Evolutionary conservation across 2,329 filamentous ascomycete species (phyloP), one percentile per base, ranked within the genome.

Genomic region (Tolypocladium tropicale): DNA sequence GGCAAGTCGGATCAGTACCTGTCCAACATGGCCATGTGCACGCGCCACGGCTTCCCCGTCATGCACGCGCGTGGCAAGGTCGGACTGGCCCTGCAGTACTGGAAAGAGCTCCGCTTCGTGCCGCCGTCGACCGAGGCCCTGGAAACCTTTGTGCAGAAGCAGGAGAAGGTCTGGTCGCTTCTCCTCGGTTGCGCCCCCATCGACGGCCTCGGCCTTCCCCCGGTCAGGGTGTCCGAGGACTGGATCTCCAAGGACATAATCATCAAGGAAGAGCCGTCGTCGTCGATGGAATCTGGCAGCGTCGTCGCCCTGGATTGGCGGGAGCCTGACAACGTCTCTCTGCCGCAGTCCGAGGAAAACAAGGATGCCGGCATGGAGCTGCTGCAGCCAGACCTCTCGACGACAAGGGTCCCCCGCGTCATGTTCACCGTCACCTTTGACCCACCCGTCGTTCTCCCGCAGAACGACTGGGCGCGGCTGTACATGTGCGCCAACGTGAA

Each of bases 61-160:
- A 87, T 93, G 80, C 88, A 94, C 69, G 78, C 79, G 16, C 77
- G 83, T 53, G 78, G 79, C 25, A 80, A 79, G 53, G 74, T 93
- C 30, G 90, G 90, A 1, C 72, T 93, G 56, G 83, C 81, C 52
- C 64, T 94, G 41, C 86, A 90, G 60, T 95, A 93, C 68, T 94
- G 89, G 89, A 85, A 83, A 68, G 79, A 86, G 62, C 74, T 77
- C 55, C 77, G 81, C 51, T 75, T 79, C 51, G 68, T 82, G 18
- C 70, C 67, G 3, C 68, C 69, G 6, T 66, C 64, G 2, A 69
- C 62, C 51, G 68, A 70, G 51, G 67, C 70, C 21, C 68, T 73
- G 34, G 67, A 74, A 21, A 63, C 66, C 12, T 68, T 72, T 33
- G 69, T 71, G 34, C 68, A 73, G 30, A 68, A 74, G 7, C 66